phyloP scores from a whole-genome alignment of 257 asterid species.

The Nicotiana undulata region DNA sequence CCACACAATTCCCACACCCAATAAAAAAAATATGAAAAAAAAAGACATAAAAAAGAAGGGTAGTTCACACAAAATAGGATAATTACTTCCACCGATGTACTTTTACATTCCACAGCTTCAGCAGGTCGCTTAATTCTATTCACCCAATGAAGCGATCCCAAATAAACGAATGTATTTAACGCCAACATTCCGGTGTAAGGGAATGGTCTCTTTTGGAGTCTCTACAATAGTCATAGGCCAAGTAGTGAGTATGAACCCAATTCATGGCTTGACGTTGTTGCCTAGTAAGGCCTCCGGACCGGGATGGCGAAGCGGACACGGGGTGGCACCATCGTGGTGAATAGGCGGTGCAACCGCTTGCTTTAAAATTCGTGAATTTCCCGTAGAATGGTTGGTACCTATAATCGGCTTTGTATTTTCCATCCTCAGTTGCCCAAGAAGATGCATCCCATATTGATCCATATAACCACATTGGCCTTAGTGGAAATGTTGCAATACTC shows the following conservation, averaged over 20 bases:
- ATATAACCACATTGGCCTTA: conserved; percentile 92
- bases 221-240: conserved; percentile 67
- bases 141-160: neutral
- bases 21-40: no score
- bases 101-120: neutral
- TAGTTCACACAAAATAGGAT: neutral
- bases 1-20: neutral
- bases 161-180: neutral
- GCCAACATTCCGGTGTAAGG: conserved; percentile 73
- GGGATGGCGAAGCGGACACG: conserved; percentile 55
- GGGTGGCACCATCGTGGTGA: conserved; percentile 58
- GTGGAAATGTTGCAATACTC: conserved; percentile 59
- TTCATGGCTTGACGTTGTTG: conserved; percentile 52
- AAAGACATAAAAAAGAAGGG: neutral
- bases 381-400: conserved; percentile 79
- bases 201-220: conserved; percentile 76
- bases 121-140: neutral
- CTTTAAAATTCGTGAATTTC: conserved; percentile 59
- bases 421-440: conserved; percentile 87
- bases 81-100: neutral
- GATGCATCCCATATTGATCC: conserved; percentile 98
- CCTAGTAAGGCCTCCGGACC: conserved; percentile 54
- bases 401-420: conserved; percentile 70
- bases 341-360: conserved; percentile 78
- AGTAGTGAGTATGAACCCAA: conserved; percentile 61